A percentile compares a stretch with the other conserved stretches of the same genome.
Conservation (phyloP, 495 filamentous ascomycete genomes). For the Neurospora sp. region DNA sequence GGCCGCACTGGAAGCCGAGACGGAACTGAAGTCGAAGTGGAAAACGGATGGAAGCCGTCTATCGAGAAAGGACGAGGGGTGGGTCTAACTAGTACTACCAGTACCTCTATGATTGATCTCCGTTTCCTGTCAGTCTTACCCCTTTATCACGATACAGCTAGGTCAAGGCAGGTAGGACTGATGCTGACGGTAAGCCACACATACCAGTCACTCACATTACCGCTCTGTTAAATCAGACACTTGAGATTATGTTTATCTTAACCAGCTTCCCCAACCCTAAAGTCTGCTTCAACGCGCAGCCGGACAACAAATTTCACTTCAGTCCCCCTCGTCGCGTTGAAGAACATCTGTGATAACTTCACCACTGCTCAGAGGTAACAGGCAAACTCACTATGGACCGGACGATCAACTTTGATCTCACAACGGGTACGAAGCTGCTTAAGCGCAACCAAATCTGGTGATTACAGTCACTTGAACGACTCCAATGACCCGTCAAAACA, state of each 20-base stretch:
- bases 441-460: not conserved
- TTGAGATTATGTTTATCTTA: not conserved
- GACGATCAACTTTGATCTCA: not conserved
- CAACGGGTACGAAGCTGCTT: not conserved
- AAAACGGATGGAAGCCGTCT: not conserved
- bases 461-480: not conserved
- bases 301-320: not conserved
- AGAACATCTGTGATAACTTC: not conserved
- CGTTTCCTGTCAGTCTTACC: not conserved
- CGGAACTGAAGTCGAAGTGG: not conserved
- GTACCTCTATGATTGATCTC: not conserved
- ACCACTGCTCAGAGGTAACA: not conserved
- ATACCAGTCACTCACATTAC: not conserved
- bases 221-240: not conserved
- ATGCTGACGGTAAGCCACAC: not conserved
- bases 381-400: not conserved
- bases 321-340: not conserved
- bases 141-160: not conserved
- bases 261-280: not conserved
- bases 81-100: not conserved
- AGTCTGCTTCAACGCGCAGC: not conserved
- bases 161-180: not conserved
- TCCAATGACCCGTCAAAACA: not conserved
- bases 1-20: not conserved
- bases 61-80: not conserved